phyloP scores from a whole-genome alignment of 2,329 filamentous ascomycete species.

The Calonectria multiphialidica region DNA sequence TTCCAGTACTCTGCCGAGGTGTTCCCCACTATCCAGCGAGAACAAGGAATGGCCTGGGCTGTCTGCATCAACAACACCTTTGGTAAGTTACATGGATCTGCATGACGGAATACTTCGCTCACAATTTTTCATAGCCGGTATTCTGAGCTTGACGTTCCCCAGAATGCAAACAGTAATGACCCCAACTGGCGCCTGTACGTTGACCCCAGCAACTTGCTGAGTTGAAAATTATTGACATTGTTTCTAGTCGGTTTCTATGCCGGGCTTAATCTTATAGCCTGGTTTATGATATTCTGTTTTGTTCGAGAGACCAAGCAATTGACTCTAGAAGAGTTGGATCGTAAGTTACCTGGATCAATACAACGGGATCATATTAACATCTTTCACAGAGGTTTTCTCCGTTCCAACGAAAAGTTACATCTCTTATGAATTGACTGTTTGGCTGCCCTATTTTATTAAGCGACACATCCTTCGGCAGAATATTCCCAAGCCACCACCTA shows the following conservation, averaged over 20 bases:
- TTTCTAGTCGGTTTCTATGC: slow-evolving; percentile 55
- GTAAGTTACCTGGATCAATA: slow-evolving; percentile 9
- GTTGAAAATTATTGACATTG: not conserved
- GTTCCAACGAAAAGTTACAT: slow-evolving; percentile 43
- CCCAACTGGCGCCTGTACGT: slow-evolving; percentile 47
- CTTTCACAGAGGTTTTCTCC: slow-evolving; percentile 21
- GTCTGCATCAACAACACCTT: slow-evolving; percentile 52
- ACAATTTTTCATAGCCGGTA: slow-evolving; percentile 34
- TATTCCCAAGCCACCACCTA: slow-evolving; percentile 46
- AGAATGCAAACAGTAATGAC: slow-evolving; percentile 48
- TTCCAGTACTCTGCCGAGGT: slow-evolving; percentile 55
- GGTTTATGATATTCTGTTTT: slow-evolving; percentile 60
- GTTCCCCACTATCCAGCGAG: slow-evolving; percentile 52
- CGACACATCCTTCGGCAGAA: slow-evolving; percentile 49
- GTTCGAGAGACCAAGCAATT: slow-evolving; percentile 61
- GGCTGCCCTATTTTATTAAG: slow-evolving; percentile 54
- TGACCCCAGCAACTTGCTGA: fast-evolving
- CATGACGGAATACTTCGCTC: slow-evolving; percentile 25
- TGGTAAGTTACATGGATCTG: slow-evolving; percentile 9
- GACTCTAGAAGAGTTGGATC: slow-evolving; percentile 55
- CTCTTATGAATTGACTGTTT: slow-evolving; percentile 46
- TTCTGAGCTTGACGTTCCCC: slow-evolving; percentile 48
- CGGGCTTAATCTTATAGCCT: slow-evolving; percentile 57
- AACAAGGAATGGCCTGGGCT: slow-evolving; percentile 54
- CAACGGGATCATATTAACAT: too few species aligned